Evolutionary conservation across 768 basidiomycete genomes (phyloP).

Genomic region (Psilocybe subaeruginosa): DNA sequence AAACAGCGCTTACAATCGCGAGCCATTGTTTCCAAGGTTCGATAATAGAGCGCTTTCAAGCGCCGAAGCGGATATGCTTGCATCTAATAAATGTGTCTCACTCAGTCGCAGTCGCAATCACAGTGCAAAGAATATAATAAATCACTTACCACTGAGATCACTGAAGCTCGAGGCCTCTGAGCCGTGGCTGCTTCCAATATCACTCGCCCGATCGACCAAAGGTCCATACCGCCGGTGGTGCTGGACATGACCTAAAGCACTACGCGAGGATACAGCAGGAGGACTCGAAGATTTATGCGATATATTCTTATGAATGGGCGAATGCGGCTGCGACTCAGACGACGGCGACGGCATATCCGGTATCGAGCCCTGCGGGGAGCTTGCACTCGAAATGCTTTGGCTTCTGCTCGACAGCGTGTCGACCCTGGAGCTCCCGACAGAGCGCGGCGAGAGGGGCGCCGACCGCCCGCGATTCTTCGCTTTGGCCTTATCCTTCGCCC

Average conservation of each 20-base stretch:
- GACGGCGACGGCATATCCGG: constrained; percentile 82
- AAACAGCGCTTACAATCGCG: constrained; percentile 62
- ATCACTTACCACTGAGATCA: constrained; percentile 74
- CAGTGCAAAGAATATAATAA: neutral
- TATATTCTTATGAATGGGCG: constrained; percentile 54
- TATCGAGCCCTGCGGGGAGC: constrained; percentile 78
- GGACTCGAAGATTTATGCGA: constrained; percentile 66
- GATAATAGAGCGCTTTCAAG: constrained; percentile 81
- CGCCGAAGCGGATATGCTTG: constrained; percentile 77
- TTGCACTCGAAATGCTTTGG: constrained; percentile 74
- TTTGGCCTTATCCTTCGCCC: constrained; percentile 41
- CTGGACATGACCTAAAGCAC: constrained; percentile 53
- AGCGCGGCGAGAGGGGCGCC: constrained; percentile 35
- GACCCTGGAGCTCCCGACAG: constrained; percentile 31
- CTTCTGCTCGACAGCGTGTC: constrained; percentile 48
- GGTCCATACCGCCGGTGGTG: constrained; percentile 47
- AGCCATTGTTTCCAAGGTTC: constrained; percentile 67
- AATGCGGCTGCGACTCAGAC: constrained; percentile 54
- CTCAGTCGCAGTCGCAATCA: neutral
- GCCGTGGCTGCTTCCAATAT: constrained; percentile 64
- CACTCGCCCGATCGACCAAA: constrained; percentile 47
- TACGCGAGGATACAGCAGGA: constrained; percentile 58
- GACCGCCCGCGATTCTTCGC: constrained; percentile 52
- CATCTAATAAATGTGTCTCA: constrained; percentile 43
- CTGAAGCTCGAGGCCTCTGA: constrained; percentile 85